Conservation (phyloP, 495 filamentous ascomycete species). For the Neurospora sp. region DNA sequence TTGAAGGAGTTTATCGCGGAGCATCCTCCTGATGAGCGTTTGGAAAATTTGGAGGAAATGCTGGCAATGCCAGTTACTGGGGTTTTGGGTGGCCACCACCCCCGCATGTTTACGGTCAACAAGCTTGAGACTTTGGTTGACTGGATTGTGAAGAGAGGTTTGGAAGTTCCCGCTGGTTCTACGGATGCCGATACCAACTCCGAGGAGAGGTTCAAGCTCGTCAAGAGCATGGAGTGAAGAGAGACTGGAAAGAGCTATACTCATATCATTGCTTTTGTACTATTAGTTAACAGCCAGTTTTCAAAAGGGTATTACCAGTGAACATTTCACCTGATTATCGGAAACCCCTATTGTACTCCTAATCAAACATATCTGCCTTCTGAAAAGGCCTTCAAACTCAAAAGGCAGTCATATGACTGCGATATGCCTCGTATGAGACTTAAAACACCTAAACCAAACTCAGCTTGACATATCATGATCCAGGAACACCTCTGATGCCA, state of each 20-base stretch:
- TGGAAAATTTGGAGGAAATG: neutral
- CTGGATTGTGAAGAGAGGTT: neutral
- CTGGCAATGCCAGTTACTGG: neutral
- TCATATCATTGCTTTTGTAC: neutral
- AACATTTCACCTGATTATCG: neutral
- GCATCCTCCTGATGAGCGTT: neutral
- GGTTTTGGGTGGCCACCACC: neutral
- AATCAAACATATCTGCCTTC: no score
- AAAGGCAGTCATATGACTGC: neutral
- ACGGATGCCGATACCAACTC: neutral
- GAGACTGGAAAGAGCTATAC: neutral
- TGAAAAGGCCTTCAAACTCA: no score
- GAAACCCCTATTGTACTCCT: neutral
- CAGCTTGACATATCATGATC: no score
- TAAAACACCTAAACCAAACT: neutral
- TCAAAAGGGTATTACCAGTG: neutral
- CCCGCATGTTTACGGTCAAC: neutral
- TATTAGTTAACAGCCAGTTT: neutral
- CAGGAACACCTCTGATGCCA: no score
- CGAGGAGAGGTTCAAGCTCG: neutral
- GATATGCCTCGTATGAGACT: neutral
- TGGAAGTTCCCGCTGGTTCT: neutral
- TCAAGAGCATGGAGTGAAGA: neutral
- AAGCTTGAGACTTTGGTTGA: neutral
- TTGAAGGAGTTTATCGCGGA: conserved; percentile 20